Percentiles rank a stretch among this genome's conserved stretches.
phyloP scores from a whole-genome alignment of 768 basidiomycete species.

The Chiua virens region DNA sequence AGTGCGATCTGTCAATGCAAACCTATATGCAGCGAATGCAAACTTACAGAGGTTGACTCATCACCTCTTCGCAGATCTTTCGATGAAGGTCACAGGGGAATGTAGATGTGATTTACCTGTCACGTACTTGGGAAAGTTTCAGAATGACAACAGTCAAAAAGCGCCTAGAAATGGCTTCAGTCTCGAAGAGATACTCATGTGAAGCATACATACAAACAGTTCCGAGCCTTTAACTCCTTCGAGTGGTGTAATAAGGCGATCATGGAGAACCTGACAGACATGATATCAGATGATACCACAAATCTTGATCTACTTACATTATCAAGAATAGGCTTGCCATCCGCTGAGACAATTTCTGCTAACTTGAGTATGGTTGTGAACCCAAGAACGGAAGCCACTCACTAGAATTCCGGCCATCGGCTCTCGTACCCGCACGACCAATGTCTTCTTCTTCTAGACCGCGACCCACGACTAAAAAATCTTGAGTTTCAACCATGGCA shows the following conservation, averaged over 20 bases:
- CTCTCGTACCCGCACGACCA: constrained; percentile 34
- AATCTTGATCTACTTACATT: constrained; percentile 2
- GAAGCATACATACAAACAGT: no score
- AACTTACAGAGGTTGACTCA: constrained; percentile 8
- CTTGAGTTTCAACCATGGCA: neutral
- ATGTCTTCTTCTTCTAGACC: constrained; percentile 1
- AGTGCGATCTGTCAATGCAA: constrained; percentile 3
- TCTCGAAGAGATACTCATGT: no score
- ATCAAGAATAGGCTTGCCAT: constrained; percentile 8
- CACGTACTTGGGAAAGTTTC: no score
- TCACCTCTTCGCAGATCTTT: constrained; percentile 5
- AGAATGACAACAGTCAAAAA: no score
- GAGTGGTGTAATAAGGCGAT: constrained; percentile 3
- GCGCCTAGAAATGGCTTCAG: no score
- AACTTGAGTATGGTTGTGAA: neutral
- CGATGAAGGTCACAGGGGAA: neutral
- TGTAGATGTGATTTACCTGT: no score
- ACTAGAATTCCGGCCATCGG: constrained; percentile 53
- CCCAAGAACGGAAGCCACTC: neutral
- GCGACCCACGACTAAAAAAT: constrained; percentile 9
- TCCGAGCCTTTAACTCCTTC: neutral
- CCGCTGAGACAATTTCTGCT: constrained; percentile 1
- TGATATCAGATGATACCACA: neutral
- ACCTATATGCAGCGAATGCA: neutral
- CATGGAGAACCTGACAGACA: constrained; percentile 1